Evolutionary conservation across 495 filamentous ascomycete species (phyloP), one percentile per base, ranked within the genome.

Genomic region (Chaetomium tenue): DNA sequence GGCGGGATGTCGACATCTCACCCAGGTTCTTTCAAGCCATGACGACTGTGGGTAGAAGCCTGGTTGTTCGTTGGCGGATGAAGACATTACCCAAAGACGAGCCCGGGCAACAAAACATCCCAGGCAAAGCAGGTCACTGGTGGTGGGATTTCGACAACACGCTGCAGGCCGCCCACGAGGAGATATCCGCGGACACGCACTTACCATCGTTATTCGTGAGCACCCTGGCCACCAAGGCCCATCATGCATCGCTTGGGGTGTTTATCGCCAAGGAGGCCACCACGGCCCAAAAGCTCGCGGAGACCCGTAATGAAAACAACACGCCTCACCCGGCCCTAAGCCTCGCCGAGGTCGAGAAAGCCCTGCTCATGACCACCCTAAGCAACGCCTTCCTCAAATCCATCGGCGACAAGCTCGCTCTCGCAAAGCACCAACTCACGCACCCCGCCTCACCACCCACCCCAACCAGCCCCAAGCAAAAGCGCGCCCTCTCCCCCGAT

Each of bases 111-210:
- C 33, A 5, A 11, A 11, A 37, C 33, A 37, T 6, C 33, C 3
- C 5, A 37, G 8, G 33, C 33, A 37, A 23, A 12, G 51, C 6
- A 13, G 47, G 46, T 39, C 2, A 13, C 3, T 54, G 50, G 50
- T 56, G 39, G 37, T 63, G 60, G 60, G 60, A 63, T 16, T 56
- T 61, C n/a, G 39, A 61, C 51, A 18, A 46, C 0, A 6, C 37
- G 22, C 60, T 56, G n/a, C 51, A 56, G 16, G 11, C 8, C 3
- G 60, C 51, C 5, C 12, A 56, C 51, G 0, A 8, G 3, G 5
- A 53, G 26, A 13, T 51, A 9, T 13, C 57, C 0, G 30, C 20
- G 18, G 37, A 28, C 22, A 13, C 39, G 20, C n/a, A 40, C 15
- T 2, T 26, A 37, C 46, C 44, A 18, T 51, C 30, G 1, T 37